Base-by-base conservation (phyloP, 225 moss, liverwort and hornwort genomes). In the Bryum argenteum region DNA sequence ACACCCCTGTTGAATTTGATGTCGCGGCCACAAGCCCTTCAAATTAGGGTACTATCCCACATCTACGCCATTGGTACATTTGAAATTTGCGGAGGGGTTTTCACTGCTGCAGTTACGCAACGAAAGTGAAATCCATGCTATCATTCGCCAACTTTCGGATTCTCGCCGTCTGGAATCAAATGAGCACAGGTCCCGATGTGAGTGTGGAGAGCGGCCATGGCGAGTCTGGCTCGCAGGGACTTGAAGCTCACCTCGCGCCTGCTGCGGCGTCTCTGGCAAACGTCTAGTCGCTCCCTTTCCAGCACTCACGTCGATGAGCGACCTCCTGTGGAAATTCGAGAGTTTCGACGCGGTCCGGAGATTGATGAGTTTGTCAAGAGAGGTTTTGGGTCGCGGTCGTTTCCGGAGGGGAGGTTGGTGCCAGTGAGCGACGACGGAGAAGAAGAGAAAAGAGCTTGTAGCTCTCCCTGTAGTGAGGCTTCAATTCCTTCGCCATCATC, bases 161-260 rank as follows among this genome's bases (percentile, higher is more conserved):
- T 26, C 26, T n/a, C 40, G 38, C 17, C 17, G 64, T 26, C 9
- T 15, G 15, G 16, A 47, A 47, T 0, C 33, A 16, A 18, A 44
- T 11, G 4, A 19, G 28, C 1, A 33, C 21, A 66, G 13, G 3
- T 51, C 52, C 57, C 41, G 40, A 67, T 75, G 67, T 15, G 6
- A 18, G 48, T 18, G 5, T 2, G 59, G 9, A 33, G 41, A 33
- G 11, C 47, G 26, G 52, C 42, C 40, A 75, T 75, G 75, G 60
- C 67, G 33, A 43, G 54, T 61, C 54, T 75, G 20, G 69, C 61
- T 69, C 75, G 75, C 42, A 51, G 37, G 9, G 61, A 75, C 33
- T 18, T 75, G 59, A 75, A 75, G 65, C 51, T 67, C 33, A 33
- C 33, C 5, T 33, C 33, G 39, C 61, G 61, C 10, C 16, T 61